These are phyloP conservation scores for Graphiopsis chlorocephala DNA, from an alignment of 2,329 filamentous ascomycete species.

Conservation along the genomic window DNA sequence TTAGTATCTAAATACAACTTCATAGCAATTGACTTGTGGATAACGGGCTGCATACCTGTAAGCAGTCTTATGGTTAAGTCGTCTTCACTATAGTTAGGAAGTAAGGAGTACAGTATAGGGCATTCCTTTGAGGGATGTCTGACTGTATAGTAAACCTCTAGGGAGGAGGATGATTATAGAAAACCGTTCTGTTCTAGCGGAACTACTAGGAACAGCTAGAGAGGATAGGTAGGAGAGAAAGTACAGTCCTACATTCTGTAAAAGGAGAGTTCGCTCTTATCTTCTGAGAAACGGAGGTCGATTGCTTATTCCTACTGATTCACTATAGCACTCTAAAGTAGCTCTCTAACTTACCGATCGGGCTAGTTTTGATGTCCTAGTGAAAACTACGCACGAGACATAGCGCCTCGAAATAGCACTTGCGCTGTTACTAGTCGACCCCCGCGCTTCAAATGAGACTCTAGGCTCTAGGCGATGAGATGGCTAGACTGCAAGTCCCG, in stretches of 20 bases:
- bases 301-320: neutral
- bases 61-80: neutral
- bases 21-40: neutral
- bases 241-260: no score
- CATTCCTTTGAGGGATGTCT: neutral
- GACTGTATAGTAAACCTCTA: no score
- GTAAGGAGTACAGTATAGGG: neutral
- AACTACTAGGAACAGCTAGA: neutral
- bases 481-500: neutral
- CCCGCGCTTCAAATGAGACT: neutral
- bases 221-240: neutral
- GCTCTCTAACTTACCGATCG: no score
- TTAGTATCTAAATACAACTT: neutral
- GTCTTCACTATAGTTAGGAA: neutral
- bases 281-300: no score
- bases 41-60: neutral
- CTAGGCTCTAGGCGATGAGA: neutral
- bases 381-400: neutral
- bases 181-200: neutral
- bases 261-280: neutral
- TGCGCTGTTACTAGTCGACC: neutral
- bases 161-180: no score
- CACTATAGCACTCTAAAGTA: neutral
- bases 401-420: neutral
- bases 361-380: no score